Evolutionary conservation across 2,329 filamentous ascomycete genomes (phyloP).

Genomic region (Ophiostoma fasciatum): DNA sequence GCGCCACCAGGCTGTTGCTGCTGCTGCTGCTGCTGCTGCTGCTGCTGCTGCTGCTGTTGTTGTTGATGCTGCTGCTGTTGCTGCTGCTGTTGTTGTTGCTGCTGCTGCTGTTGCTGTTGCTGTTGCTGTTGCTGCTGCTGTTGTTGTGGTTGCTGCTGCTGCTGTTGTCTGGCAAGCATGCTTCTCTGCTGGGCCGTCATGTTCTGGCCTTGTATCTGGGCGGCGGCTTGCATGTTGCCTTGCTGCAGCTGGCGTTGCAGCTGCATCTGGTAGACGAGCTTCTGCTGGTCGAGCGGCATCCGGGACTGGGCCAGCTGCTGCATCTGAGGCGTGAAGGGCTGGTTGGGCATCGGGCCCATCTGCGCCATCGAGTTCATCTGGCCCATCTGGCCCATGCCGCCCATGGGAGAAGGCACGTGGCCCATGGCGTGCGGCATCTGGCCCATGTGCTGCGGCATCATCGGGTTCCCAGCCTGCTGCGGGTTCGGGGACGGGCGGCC

Average conservation of each 20-base stretch:
- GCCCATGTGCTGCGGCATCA: constrained; percentile 35
- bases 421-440: constrained; percentile 22
- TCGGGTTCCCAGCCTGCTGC: constrained; percentile 34
- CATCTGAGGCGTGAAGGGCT: constrained; percentile 18
- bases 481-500: constrained; percentile 39
- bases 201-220: constrained; percentile 17
- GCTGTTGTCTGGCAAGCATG: constrained; percentile 18
- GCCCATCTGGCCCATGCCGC: constrained; percentile 15
- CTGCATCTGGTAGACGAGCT: constrained; percentile 72
- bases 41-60: constrained; percentile 22
- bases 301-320: constrained; percentile 29
- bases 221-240: constrained; percentile 27
- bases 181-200: constrained; percentile 21
- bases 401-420: no score
- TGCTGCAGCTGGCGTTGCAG: constrained; percentile 63
- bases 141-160: constrained; percentile 23
- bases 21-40: constrained; percentile 7
- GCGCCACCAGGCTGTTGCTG: no score
- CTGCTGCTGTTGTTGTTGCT: constrained; percentile 19
- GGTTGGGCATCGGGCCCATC: constrained; percentile 25
- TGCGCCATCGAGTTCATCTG: constrained; percentile 22
- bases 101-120: constrained; percentile 24
- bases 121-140: constrained; percentile 22
- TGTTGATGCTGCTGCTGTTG: constrained; percentile 23
- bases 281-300: constrained; percentile 54